These are phyloP conservation scores for Speleostelium caveatum DNA, from an alignment of 78 protist species.

Conservation along the genomic window DNA sequence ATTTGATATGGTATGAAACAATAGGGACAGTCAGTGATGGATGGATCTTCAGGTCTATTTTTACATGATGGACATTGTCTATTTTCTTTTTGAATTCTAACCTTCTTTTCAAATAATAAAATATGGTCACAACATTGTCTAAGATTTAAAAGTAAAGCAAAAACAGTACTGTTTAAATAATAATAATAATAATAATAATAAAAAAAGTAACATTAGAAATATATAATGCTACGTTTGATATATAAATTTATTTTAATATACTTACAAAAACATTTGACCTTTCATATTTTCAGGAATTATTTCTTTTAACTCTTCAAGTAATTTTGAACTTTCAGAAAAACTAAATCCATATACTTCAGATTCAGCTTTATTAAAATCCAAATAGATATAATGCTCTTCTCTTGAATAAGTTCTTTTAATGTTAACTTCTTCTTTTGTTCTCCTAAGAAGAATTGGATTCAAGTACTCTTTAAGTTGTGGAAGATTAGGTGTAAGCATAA, in stretches of 20 bases:
- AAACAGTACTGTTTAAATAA: no score
- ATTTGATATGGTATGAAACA: no score
- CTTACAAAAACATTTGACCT: background rate
- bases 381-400: background rate
- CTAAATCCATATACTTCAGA: background rate
- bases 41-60: conserved; percentile 1
- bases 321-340: background rate
- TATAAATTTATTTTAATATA: no score
- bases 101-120: conserved; percentile 18
- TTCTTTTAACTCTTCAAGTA: background rate
- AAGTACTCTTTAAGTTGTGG: background rate
- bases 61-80: background rate
- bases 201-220: no score
- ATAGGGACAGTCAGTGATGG: no score
- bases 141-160: conserved; percentile 63
- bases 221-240: background rate
- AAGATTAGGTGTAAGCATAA: background rate
- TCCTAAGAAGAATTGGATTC: conserved; percentile 41
- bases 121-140: conserved; percentile 88
- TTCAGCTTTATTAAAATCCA: conserved; percentile 22
- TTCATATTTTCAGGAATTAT: no score
- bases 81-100: background rate
- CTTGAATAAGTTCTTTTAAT: background rate
- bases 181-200: no score
- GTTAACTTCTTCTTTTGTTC: conserved; percentile 7